Evolutionary conservation across 148 eudicot genomes (phyloP).

Genomic region (Dianthus caryophyllus): DNA sequence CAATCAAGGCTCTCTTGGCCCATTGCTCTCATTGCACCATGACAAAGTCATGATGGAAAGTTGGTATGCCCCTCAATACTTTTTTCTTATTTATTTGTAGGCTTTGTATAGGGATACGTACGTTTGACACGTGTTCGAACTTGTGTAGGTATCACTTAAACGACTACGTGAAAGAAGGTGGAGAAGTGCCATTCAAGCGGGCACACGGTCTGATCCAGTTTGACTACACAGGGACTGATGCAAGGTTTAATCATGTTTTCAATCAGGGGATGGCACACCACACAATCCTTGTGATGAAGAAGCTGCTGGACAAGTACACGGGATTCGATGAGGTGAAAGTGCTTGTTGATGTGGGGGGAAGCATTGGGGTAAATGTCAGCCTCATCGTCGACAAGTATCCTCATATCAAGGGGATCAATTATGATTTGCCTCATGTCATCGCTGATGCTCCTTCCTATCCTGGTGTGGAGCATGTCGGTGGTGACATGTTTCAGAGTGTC

Average conservation of each 20-base stretch:
- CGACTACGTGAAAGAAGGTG: slow-evolving; percentile 38
- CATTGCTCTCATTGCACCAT: slow-evolving; percentile 26
- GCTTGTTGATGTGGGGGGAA: slow-evolving; percentile 53
- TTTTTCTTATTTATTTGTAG: too few species aligned
- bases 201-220: slow-evolving; percentile 37
- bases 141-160: slow-evolving; percentile 35
- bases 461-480: slow-evolving; percentile 50
- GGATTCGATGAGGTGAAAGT: slow-evolving; percentile 44
- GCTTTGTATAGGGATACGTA: too few species aligned
- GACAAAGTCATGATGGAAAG: slow-evolving; percentile 36
- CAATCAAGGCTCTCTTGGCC: slow-evolving; percentile 36
- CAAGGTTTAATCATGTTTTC: slow-evolving; percentile 32
- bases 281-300: slow-evolving; percentile 33
- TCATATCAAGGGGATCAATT: slow-evolving; percentile 43
- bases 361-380: slow-evolving; percentile 38
- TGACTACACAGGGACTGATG: slow-evolving; percentile 39
- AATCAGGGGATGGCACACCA: slow-evolving; percentile 33
- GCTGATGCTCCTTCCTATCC: slow-evolving; percentile 44
- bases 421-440: slow-evolving; percentile 41
- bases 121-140: neutral
- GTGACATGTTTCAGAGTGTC: slow-evolving; percentile 52
- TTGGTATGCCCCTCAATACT: slow-evolving; percentile 22
- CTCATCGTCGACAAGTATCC: slow-evolving; percentile 42
- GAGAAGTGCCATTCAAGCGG: slow-evolving; percentile 34
- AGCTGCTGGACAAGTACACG: slow-evolving; percentile 34